These are phyloP conservation scores for Colletotrichum sublineola DNA, from an alignment of 2,329 filamentous ascomycete species.

Conservation along the genomic window DNA sequence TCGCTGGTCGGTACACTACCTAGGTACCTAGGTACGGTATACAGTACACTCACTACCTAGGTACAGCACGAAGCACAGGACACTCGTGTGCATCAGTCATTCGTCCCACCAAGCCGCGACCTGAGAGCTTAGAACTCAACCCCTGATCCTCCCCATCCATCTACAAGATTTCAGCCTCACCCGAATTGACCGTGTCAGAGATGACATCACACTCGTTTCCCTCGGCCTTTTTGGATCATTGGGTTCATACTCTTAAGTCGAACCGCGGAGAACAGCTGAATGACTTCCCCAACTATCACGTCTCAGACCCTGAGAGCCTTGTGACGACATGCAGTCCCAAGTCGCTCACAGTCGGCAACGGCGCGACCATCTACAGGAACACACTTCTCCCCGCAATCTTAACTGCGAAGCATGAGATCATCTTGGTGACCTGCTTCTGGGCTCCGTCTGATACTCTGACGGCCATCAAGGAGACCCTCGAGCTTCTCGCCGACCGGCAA, in stretches of 20 bases:
- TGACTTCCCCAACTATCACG: constrained; percentile 65
- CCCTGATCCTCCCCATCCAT: constrained; percentile 30
- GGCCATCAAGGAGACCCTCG: constrained; percentile 69
- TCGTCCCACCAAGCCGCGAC: constrained; percentile 9
- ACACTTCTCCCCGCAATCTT: constrained; percentile 73
- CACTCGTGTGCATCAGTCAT: constrained; percentile 18
- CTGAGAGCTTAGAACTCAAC: constrained; percentile 14
- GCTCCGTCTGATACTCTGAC: constrained; percentile 73
- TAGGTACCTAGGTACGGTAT: no score
- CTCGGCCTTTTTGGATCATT: constrained; percentile 54
- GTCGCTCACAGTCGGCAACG: constrained; percentile 69
- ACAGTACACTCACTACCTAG: no score
- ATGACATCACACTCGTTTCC: constrained; percentile 50
- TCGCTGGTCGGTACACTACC: background rate
- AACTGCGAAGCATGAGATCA: constrained; percentile 72
- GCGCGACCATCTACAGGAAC: constrained; percentile 67
- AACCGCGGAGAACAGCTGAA: constrained; percentile 51
- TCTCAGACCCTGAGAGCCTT: constrained; percentile 59
- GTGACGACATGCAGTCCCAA: constrained; percentile 62
- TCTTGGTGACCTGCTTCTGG: constrained; percentile 89
- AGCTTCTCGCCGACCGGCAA: constrained; percentile 66
- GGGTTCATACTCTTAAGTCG: constrained; percentile 46
- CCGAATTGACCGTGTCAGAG: constrained; percentile 1
- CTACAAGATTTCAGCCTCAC: constrained; percentile 3
- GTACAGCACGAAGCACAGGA: background rate